These are phyloP conservation scores for Fragilariopsis cylindrus DNA, from an alignment of 108 stramenopile species.

Conservation along the genomic window DNA sequence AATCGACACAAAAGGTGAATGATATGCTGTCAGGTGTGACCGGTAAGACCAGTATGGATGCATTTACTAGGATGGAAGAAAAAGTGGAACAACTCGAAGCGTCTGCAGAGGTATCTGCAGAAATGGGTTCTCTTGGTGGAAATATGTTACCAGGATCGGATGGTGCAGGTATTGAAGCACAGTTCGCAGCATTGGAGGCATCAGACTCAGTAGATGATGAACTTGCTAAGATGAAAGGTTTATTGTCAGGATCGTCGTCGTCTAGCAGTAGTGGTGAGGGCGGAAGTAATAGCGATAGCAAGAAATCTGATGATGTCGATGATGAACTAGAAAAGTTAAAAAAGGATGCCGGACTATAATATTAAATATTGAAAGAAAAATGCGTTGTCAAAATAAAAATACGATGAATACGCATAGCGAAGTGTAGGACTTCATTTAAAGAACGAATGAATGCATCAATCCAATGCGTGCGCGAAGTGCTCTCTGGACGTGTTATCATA, in stretches of 20 bases:
- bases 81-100: slow-evolving; percentile 96
- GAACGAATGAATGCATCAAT: too few species aligned
- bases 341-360: slow-evolving; percentile 42
- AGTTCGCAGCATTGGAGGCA: slow-evolving; percentile 90
- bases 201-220: slow-evolving; percentile 82
- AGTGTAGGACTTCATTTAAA: too few species aligned
- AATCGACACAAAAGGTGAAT: slow-evolving; percentile 93
- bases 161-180: slow-evolving; percentile 69
- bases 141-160: slow-evolving; percentile 70
- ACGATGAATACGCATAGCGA: too few species aligned
- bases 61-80: slow-evolving; percentile 95
- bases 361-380: neutral
- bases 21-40: slow-evolving; percentile 93
- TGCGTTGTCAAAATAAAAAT: neutral
- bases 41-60: slow-evolving; percentile 91
- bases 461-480: too few species aligned
- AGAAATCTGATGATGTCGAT: slow-evolving; percentile 51
- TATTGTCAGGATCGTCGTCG: slow-evolving; percentile 40
- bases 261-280: slow-evolving; percentile 1
- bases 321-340: slow-evolving; percentile 90
- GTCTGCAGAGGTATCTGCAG: slow-evolving; percentile 90
- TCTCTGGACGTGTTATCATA: too few species aligned
- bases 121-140: slow-evolving; percentile 71
- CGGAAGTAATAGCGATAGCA: slow-evolving; percentile 6
- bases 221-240: slow-evolving; percentile 85